Evolutionary conservation across 352 stramenopile species (phyloP).

Genomic region (Phytophthora sojae): DNA sequence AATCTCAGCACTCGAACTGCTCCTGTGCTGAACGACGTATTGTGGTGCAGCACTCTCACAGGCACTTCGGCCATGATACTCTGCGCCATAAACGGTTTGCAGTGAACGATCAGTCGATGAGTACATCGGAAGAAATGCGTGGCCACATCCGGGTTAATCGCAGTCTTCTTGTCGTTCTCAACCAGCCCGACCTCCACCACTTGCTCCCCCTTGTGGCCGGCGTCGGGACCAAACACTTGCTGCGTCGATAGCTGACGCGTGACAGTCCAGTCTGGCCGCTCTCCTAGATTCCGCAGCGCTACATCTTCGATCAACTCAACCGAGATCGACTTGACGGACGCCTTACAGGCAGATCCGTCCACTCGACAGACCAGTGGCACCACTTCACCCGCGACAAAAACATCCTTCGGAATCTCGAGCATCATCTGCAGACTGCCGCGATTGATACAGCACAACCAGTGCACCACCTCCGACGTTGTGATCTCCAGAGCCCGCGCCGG

Average conservation of each 20-base stretch:
- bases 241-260: conserved; percentile 37
- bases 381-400: conserved; percentile 25
- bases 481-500: conserved; percentile 38
- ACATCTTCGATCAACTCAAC: conserved; percentile 42
- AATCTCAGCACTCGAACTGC: conserved; percentile 23
- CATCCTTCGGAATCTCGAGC: conserved; percentile 30
- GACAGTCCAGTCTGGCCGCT: conserved; percentile 18
- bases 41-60: conserved; percentile 36
- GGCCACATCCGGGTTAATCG: conserved; percentile 28
- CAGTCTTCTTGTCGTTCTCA: conserved; percentile 29
- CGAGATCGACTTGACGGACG: conserved; percentile 26
- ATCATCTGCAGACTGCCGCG: conserved; percentile 35
- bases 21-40: conserved; percentile 15
- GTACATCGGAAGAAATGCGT: conserved; percentile 42
- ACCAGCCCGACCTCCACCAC: conserved; percentile 23
- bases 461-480: conserved; percentile 26
- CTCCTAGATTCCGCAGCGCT: conserved; percentile 25
- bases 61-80: conserved; percentile 32
- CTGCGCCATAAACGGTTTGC: conserved; percentile 36
- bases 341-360: conserved; percentile 29
- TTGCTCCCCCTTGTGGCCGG: conserved; percentile 21
- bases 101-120: conserved; percentile 40
- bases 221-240: conserved; percentile 13
- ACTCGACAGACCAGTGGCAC: conserved; percentile 32
- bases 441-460: conserved; percentile 45